Conservation (phyloP, 371 early-diverging fungal species). For the Apophysomyces sp. region DNA sequence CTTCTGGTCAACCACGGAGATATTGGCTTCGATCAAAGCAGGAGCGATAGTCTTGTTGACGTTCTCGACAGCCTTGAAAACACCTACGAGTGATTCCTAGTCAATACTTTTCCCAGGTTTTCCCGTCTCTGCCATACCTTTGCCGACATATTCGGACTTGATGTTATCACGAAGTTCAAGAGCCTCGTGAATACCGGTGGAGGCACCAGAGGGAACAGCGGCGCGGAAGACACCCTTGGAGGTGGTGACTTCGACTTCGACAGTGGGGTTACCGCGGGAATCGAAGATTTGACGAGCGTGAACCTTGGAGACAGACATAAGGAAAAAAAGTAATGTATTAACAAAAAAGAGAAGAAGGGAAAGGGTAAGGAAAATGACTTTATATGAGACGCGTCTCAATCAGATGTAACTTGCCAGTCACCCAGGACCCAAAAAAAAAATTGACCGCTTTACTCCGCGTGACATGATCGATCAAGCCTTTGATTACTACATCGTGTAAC, state of each 20-base stretch:
- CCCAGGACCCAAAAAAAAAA: no score
- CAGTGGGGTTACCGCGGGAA: slow-evolving; percentile 99
- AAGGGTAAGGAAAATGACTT: slow-evolving; percentile 2
- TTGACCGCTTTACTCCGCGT: not conserved
- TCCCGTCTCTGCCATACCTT: slow-evolving; percentile 60
- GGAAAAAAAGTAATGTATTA: slow-evolving; percentile 2
- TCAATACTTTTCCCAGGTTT: slow-evolving; percentile 4
- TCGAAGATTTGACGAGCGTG: slow-evolving; percentile 99
- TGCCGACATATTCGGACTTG: slow-evolving; percentile 89
- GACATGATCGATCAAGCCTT: slow-evolving; percentile 1
- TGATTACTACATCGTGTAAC: not conserved
- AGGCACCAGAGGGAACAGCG: slow-evolving; percentile 98
- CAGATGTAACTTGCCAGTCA: slow-evolving; percentile 2
- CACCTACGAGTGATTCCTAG: slow-evolving; percentile 60
- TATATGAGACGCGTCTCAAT: slow-evolving; percentile 3
- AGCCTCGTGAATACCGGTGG: slow-evolving; percentile 99
- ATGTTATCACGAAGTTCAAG: slow-evolving; percentile 93
- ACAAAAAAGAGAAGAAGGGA: slow-evolving; percentile 4
- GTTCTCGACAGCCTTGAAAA: slow-evolving; percentile 90
- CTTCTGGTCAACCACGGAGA: slow-evolving; percentile 83
- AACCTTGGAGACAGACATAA: slow-evolving; percentile 71
- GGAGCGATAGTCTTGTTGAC: slow-evolving; percentile 89
- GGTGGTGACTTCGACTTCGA: slow-evolving; percentile 98
- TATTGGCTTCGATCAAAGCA: slow-evolving; percentile 68
- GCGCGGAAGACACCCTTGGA: slow-evolving; percentile 88